Percentiles rank a stretch among this genome's conserved stretches.
These are phyloP conservation scores for Leccinum boreale DNA, from an alignment of 768 basidiomycete species.

Conservation along the genomic window DNA sequence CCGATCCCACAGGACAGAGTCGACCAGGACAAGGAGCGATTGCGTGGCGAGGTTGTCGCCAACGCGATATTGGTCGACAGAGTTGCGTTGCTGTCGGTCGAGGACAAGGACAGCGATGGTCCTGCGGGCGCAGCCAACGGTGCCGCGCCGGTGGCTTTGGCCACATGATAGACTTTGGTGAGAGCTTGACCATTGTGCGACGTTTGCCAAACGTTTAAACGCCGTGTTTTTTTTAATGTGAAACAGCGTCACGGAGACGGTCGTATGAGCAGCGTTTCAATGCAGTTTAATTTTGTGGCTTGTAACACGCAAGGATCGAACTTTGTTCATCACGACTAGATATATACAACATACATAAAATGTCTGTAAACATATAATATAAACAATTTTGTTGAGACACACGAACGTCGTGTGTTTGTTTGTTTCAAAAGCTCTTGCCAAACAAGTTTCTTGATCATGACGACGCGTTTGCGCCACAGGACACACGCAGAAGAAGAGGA, in stretches of 20 bases:
- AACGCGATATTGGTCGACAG: slow-evolving; percentile 37
- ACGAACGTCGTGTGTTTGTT: slow-evolving; percentile 3
- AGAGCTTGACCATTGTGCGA: background rate
- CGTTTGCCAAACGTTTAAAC: slow-evolving; percentile 1
- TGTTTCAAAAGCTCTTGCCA: slow-evolving; percentile 32
- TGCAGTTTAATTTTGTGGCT: slow-evolving; percentile 26
- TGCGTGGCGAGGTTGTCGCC: slow-evolving; percentile 34
- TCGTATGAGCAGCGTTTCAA: slow-evolving; percentile 18
- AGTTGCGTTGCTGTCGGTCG: slow-evolving; percentile 36
- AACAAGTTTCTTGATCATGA: slow-evolving; percentile 48
- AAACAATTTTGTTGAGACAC: slow-evolving; percentile 5
- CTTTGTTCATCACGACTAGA: slow-evolving; percentile 30
- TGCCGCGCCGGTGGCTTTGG: slow-evolving; percentile 18
- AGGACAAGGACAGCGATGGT: slow-evolving; percentile 19
- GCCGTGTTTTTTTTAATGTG: background rate
- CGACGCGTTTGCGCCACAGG: slow-evolving; percentile 61
- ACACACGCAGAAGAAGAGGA: slow-evolving; percentile 77
- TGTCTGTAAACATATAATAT: slow-evolving; percentile 38
- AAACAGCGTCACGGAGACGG: slow-evolving; percentile 10
- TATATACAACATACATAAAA: slow-evolving; percentile 30
- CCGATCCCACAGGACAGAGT: slow-evolving; percentile 20
- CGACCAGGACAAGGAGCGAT: slow-evolving; percentile 34
- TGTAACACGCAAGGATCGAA: slow-evolving; percentile 22
- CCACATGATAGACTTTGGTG: slow-evolving; percentile 27
- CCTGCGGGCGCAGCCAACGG: slow-evolving; percentile 14